Evolutionary conservation across 2,329 filamentous ascomycete species (phyloP).

Genomic region (Alternaria arbusti): DNA sequence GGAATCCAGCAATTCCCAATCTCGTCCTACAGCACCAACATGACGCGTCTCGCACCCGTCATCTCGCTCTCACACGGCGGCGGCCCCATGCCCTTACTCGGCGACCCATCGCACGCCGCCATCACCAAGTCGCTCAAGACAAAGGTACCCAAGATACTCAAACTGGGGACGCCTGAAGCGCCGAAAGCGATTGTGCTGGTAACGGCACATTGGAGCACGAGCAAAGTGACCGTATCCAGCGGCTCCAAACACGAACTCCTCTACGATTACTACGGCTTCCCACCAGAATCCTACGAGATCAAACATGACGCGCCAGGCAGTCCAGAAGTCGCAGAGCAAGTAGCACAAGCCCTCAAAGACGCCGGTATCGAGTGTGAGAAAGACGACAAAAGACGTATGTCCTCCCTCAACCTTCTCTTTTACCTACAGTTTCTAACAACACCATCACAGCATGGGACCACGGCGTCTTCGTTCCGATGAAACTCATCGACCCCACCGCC

Average conservation of each 20-base stretch:
- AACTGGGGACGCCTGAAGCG: constrained; percentile 58
- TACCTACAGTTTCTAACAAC: neutral
- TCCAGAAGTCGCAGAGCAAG: constrained; percentile 59
- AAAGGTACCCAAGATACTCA: constrained; percentile 62
- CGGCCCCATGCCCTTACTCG: constrained; percentile 64
- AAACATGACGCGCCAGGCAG: constrained; percentile 64
- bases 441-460: constrained; percentile 61
- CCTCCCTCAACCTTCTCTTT: neutral
- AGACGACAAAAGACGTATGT: constrained; percentile 43
- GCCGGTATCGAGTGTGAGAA: constrained; percentile 53
- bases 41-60: constrained; percentile 48
- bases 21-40: constrained; percentile 30
- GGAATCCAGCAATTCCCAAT: constrained; percentile 36
- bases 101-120: constrained; percentile 59
- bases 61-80: constrained; percentile 51
- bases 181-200: constrained; percentile 62
- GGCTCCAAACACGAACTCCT: constrained; percentile 55
- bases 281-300: constrained; percentile 61
- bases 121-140: constrained; percentile 61
- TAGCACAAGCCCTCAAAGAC: constrained; percentile 54
- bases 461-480: constrained; percentile 66
- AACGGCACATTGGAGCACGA: constrained; percentile 65
- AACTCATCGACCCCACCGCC: constrained; percentile 61
- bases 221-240: constrained; percentile 59
- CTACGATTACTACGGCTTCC: constrained; percentile 68